phyloP scores from a whole-genome alignment of 805 yeast species.

The Zygotorulaspora sp. region DNA sequence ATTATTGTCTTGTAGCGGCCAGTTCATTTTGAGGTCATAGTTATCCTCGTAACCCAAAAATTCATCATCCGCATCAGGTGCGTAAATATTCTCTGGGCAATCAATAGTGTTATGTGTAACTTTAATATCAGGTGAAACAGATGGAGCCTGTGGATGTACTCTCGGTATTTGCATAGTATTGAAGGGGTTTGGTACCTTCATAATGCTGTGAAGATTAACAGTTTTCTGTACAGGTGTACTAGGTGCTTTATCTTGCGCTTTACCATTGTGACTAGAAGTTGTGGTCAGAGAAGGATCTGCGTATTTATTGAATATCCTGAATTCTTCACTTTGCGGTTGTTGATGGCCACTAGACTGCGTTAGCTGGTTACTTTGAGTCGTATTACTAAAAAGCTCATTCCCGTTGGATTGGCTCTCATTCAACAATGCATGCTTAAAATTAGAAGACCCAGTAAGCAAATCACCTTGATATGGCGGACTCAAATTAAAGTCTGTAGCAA shows the following conservation, averaged over 20 bases:
- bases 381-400: background rate
- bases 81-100: conserved; percentile 14
- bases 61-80: conserved; percentile 19
- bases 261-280: conserved; percentile 16
- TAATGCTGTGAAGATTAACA: conserved; percentile 25
- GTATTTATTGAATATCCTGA: conserved; percentile 28
- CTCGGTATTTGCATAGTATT: background rate
- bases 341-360: conserved; percentile 3
- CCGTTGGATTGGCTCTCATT: background rate
- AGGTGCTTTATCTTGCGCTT: conserved; percentile 3
- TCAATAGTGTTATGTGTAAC: conserved; percentile 15
- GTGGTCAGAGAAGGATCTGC: conserved; percentile 36
- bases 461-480: conserved; percentile 1
- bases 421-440: background rate
- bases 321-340: conserved; percentile 3
- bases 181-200: conserved; percentile 22
- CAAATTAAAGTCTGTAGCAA: conserved; percentile 4
- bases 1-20: conserved; percentile 28
- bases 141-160: conserved; percentile 9
- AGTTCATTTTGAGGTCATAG: conserved; percentile 18
- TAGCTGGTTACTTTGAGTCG: conserved; percentile 1
- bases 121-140: conserved; percentile 11
- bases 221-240: conserved; percentile 25
- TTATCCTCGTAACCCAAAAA: conserved; percentile 15
- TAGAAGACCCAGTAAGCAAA: background rate